Evolutionary conservation across 2,329 filamentous ascomycete genomes (phyloP).

Genomic region (Trichoderma atroviride): DNA sequence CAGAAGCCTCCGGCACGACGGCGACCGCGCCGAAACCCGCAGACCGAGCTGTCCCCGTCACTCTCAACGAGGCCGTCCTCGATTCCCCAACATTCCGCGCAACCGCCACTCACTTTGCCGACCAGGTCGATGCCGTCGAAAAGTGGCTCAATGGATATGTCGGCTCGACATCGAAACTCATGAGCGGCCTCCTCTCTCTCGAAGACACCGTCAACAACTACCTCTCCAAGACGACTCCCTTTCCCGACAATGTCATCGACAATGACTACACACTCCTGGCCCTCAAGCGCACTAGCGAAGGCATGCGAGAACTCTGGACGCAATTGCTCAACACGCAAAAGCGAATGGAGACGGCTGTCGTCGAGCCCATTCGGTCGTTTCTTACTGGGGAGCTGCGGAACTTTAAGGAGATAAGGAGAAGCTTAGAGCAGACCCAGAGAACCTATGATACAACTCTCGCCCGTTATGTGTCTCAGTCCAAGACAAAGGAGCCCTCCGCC

Average conservation of each 20-base stretch:
- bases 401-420: constrained; percentile 82
- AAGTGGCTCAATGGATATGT: constrained; percentile 78
- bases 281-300: constrained; percentile 81
- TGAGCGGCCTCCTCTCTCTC: constrained; percentile 68
- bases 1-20: constrained; percentile 26
- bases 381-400: constrained; percentile 75
- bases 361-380: constrained; percentile 81
- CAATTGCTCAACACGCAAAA: constrained; percentile 73
- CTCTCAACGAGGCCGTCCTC: constrained; percentile 90
- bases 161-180: constrained; percentile 56
- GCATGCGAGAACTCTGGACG: constrained; percentile 84
- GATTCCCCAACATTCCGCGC: constrained; percentile 96
- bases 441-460: constrained; percentile 79
- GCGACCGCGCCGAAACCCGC: constrained; percentile 30
- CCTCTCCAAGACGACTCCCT: constrained; percentile 70
- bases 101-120: constrained; percentile 80
- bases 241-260: constrained; percentile 85
- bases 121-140: constrained; percentile 89
- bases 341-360: constrained; percentile 73
- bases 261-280: constrained; percentile 93
- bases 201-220: constrained; percentile 80
- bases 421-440: constrained; percentile 79
- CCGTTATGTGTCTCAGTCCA: constrained; percentile 81
- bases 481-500: constrained; percentile 89
- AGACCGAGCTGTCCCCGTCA: constrained; percentile 66